Conservation (phyloP, 148 eudicot genomes). For the Spergularia bocconei region DNA sequence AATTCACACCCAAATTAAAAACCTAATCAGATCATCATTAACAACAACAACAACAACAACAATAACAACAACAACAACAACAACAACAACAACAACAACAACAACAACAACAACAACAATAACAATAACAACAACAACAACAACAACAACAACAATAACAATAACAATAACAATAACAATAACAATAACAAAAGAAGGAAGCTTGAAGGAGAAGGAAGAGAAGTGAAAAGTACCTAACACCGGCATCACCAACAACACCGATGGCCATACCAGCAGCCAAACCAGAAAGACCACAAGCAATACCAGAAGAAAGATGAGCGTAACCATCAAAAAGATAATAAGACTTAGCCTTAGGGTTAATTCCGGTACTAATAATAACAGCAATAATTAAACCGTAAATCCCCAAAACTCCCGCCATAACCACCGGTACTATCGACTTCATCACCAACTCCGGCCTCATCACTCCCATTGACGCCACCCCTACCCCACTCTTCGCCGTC, state of each 20-base stretch:
- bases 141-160: no score
- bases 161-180: no score
- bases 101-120: no score
- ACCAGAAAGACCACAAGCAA: constrained; percentile 82
- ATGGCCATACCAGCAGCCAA: constrained; percentile 83
- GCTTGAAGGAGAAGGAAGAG: not conserved
- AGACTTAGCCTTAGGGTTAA: constrained; percentile 73
- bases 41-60: no score
- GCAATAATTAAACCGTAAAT: constrained; percentile 77
- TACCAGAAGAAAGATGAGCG: constrained; percentile 76
- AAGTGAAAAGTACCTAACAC: constrained; percentile 51
- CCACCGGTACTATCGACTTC: constrained; percentile 84
- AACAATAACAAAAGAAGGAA: not conserved
- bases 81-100: no score
- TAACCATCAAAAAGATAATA: constrained; percentile 73
- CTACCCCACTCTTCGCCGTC: constrained; percentile 78
- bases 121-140: no score
- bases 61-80: no score
- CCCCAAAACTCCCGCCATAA: constrained; percentile 88
- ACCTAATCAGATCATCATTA: not conserved
- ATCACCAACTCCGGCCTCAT: constrained; percentile 82
- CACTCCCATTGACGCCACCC: constrained; percentile 86
- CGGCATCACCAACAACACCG: constrained; percentile 78
- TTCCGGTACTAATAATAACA: constrained; percentile 77
- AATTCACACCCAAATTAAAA: not conserved